These are phyloP conservation scores for Moesziomyces sp. DNA, from an alignment of 1,284 basidiomycete species.

Conservation along the genomic window DNA sequence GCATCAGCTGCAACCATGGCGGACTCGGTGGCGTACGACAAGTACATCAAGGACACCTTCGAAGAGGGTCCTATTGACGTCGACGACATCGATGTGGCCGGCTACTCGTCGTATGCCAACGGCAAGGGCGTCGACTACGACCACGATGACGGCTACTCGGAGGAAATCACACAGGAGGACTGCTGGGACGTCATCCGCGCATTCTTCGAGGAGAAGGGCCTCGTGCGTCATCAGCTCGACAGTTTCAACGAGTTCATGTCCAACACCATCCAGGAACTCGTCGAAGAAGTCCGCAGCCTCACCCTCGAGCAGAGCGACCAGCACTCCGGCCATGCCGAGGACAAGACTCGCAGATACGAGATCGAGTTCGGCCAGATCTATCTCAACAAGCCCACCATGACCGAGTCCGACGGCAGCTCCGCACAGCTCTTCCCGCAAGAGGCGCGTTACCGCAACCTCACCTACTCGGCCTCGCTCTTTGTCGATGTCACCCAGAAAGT, in stretches of 20 bases:
- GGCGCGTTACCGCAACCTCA: conserved; percentile 90
- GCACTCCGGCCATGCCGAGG: conserved; percentile 75
- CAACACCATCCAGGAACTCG: conserved; percentile 99
- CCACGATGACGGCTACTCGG: conserved; percentile 53
- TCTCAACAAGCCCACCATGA: conserved; percentile 90
- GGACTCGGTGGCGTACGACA: conserved; percentile 52
- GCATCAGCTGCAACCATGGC: conserved; percentile 29
- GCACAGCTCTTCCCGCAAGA: conserved; percentile 97
- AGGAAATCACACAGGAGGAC: conserved; percentile 66
- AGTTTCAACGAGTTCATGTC: conserved; percentile 99
- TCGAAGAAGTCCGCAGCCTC: conserved; percentile 92
- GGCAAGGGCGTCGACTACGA: conserved; percentile 39
- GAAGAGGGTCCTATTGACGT: conserved; percentile 44
- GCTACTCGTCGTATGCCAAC: conserved; percentile 29
- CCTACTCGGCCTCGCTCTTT: conserved; percentile 95
- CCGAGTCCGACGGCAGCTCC: conserved; percentile 93
- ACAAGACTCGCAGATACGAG: conserved; percentile 85
- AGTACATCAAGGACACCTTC: conserved; percentile 55
- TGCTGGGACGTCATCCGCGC: conserved; percentile 77
- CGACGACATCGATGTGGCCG: conserved; percentile 31
- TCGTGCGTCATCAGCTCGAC: conserved; percentile 96
- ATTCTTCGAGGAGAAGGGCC: conserved; percentile 96
- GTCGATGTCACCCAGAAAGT: conserved; percentile 94
- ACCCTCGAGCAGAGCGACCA: conserved; percentile 96
- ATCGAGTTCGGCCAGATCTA: conserved; percentile 98